Evolutionary conservation across 2,329 filamentous ascomycete species (phyloP).

Genomic region (Clarireedia paspali): DNA sequence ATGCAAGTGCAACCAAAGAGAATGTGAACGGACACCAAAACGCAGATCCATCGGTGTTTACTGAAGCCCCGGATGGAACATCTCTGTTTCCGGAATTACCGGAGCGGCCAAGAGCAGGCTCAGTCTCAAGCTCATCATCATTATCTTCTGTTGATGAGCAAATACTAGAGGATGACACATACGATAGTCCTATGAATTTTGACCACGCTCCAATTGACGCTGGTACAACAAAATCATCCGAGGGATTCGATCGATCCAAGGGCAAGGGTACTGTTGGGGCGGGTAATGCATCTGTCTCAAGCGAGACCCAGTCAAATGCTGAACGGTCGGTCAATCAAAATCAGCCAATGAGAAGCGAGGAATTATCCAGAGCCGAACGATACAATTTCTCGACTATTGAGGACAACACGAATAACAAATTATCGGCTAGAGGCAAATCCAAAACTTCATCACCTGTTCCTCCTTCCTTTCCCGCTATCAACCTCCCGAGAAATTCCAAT

Average conservation of each 20-base stretch:
- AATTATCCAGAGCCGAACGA: slow-evolving; percentile 22
- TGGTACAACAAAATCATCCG: slow-evolving; percentile 5
- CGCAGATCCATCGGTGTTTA: slow-evolving; percentile 1
- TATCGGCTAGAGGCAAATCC: slow-evolving; percentile 2
- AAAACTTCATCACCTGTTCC: slow-evolving; percentile 11
- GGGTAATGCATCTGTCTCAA: slow-evolving; percentile 19
- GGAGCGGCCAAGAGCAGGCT: slow-evolving; percentile 16
- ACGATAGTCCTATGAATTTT: slow-evolving; percentile 7
- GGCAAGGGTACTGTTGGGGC: slow-evolving; percentile 1
- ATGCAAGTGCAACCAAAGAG: slow-evolving; percentile 3
- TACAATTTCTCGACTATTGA: slow-evolving; percentile 21
- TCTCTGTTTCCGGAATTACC: slow-evolving; percentile 2
- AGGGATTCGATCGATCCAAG: slow-evolving; percentile 5
- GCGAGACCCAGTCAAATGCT: slow-evolving; percentile 20
- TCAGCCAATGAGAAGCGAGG: slow-evolving; percentile 20
- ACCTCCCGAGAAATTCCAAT: slow-evolving; percentile 10
- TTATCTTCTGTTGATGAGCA: slow-evolving; percentile 31
- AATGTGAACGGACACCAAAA: slow-evolving; percentile 4
- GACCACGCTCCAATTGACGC: slow-evolving; percentile 6
- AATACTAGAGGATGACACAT: slow-evolving; percentile 16
- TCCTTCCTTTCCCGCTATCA: slow-evolving; percentile 14
- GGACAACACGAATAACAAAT: slow-evolving; percentile 8
- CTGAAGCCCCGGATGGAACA: neutral
- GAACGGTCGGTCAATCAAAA: slow-evolving; percentile 13
- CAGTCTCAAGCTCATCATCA: slow-evolving; percentile 30